These are phyloP conservation scores for Tricholoma bakamatsutake DNA, from an alignment of 768 basidiomycete species.

Conservation along the genomic window DNA sequence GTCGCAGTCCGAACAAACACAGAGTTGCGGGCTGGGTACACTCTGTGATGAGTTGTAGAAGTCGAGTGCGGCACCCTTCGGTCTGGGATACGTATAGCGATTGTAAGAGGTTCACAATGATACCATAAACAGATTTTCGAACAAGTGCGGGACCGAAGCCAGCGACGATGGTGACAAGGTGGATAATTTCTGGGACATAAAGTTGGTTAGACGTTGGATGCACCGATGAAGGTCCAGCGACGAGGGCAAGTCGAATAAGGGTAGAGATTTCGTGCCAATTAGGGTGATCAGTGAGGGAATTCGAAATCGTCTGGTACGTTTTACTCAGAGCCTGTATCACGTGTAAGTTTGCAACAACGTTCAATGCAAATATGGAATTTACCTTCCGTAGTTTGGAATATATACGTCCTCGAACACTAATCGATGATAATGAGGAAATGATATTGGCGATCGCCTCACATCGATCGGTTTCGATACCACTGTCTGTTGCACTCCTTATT, in stretches of 20 bases:
- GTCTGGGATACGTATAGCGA: constrained; percentile 56
- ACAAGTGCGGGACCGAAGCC: constrained; percentile 69
- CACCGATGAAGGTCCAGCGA: constrained; percentile 62
- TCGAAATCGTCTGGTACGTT: constrained; percentile 52
- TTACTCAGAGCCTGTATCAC: constrained; percentile 59
- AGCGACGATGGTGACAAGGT: constrained; percentile 73
- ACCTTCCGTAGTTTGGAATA: constrained; percentile 78
- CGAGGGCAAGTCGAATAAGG: constrained; percentile 67
- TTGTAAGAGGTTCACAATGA: constrained; percentile 78
- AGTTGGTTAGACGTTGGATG: constrained; percentile 64
- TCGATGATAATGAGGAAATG: constrained; percentile 67
- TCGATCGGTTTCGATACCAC: constrained; percentile 67
- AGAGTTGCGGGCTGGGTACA: constrained; percentile 52
- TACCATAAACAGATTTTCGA: constrained; percentile 77
- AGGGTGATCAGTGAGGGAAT: constrained; percentile 59
- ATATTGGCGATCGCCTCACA: constrained; percentile 75
- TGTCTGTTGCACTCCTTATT: constrained; percentile 77
- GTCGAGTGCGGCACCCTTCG: constrained; percentile 55
- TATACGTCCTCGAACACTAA: constrained; percentile 72
- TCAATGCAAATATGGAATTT: constrained; percentile 9
- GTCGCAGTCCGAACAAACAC: constrained; percentile 66
- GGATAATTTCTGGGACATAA: constrained; percentile 78
- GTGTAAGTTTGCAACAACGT: not conserved
- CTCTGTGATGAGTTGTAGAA: constrained; percentile 59
- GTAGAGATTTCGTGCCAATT: constrained; percentile 82